Evolutionary conservation across 768 basidiomycete species (phyloP).

Genomic region (Pleurotus pulmonarius): DNA sequence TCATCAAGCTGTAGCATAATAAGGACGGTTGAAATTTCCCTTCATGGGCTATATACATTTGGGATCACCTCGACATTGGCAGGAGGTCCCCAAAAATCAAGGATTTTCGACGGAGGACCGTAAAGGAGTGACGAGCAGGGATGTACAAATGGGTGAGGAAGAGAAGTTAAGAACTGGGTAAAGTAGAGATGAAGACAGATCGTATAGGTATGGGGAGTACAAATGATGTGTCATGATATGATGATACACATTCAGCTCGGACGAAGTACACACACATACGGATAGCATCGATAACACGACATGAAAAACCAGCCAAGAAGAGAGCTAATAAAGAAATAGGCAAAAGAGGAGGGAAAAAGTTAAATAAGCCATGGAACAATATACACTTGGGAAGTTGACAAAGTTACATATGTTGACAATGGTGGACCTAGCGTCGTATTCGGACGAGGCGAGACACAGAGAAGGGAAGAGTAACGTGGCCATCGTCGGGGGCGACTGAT

Average conservation of each 20-base stretch:
- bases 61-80: no score
- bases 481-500: background rate
- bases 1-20: no score
- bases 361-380: background rate
- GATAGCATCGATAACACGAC: slow-evolving; percentile 5
- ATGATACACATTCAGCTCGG: slow-evolving; percentile 6
- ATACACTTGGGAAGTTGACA: background rate
- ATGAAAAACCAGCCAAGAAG: background rate
- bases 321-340: background rate
- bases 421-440: background rate
- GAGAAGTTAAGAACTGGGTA: background rate
- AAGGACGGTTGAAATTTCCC: no score
- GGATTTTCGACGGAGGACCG: background rate
- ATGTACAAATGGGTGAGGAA: background rate
- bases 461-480: background rate
- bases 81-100: no score
- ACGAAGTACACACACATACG: slow-evolving; percentile 8
- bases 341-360: background rate
- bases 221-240: slow-evolving; percentile 2
- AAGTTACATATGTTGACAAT: background rate
- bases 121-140: background rate
- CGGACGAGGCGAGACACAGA: background rate
- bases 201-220: slow-evolving; percentile 3
- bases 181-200: background rate
- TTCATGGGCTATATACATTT: no score